These are phyloP conservation scores for Coemansia sp. DNA, from an alignment of 192 early-diverging fungal genomes.

Conservation along the genomic window DNA sequence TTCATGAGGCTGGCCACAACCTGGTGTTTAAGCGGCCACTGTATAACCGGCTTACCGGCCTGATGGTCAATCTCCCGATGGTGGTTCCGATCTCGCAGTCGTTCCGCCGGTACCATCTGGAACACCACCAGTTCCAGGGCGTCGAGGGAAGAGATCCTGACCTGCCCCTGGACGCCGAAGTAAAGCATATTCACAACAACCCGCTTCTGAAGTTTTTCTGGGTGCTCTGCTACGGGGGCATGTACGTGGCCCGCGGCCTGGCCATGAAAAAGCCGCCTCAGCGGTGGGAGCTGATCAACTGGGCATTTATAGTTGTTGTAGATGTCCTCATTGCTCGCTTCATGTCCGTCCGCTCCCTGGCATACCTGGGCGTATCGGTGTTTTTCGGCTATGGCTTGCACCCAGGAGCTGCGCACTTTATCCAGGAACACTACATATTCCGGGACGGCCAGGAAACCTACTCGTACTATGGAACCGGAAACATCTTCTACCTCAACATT, in stretches of 20 bases:
- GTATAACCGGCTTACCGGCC: conserved; percentile 74
- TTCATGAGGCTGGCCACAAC: conserved; percentile 91
- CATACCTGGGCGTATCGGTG: conserved; percentile 67
- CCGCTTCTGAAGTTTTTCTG: conserved; percentile 68
- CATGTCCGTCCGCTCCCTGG: conserved; percentile 62
- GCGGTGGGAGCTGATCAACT: conserved; percentile 77
- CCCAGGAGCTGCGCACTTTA: conserved; percentile 92
- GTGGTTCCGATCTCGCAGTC: conserved; percentile 78
- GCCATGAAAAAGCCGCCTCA: conserved; percentile 64
- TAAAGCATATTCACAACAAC: conserved; percentile 68
- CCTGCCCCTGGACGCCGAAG: conserved; percentile 83
- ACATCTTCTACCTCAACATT: conserved; percentile 88
- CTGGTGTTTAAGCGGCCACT: conserved; percentile 70
- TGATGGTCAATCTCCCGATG: conserved; percentile 84
- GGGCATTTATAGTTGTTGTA: conserved; percentile 61
- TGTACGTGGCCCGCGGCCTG: conserved; percentile 79
- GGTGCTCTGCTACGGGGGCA: conserved; percentile 80
- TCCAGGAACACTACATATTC: conserved; percentile 97
- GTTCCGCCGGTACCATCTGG: conserved; percentile 88
- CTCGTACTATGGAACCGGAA: conserved; percentile 92
- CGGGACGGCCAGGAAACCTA: conserved; percentile 93
- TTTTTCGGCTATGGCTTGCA: conserved; percentile 86
- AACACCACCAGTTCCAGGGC: conserved; percentile 95
- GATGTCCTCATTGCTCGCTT: conserved; percentile 57
- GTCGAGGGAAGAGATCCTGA: conserved; percentile 92